These are phyloP conservation scores for Aspergillus incahuasiensis DNA, from an alignment of 495 filamentous ascomycete genomes.

Conservation along the genomic window DNA sequence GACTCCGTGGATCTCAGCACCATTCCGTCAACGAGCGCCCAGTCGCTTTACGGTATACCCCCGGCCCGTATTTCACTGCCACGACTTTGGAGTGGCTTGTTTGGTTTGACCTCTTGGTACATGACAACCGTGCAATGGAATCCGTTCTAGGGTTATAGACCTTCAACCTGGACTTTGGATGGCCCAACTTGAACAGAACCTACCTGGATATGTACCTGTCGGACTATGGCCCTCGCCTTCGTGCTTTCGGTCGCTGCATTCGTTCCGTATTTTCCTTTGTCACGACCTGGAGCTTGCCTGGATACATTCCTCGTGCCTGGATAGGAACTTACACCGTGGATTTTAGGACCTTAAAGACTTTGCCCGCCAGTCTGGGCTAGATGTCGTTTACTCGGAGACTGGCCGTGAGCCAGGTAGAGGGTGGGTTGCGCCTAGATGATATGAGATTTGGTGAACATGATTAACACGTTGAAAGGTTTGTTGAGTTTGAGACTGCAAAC, in stretches of 20 bases:
- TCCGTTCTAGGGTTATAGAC: not conserved
- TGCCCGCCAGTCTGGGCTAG: slow-evolving; percentile 90
- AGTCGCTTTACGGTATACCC: slow-evolving; percentile 29
- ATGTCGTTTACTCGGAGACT: slow-evolving; percentile 97
- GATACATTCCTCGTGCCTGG: slow-evolving; percentile 31
- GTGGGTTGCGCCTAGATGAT: slow-evolving; percentile 50
- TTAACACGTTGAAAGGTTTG: slow-evolving; percentile 64
- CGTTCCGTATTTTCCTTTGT: not conserved
- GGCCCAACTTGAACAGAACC: slow-evolving; percentile 11
- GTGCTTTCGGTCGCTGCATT: not conserved
- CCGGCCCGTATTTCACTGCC: not conserved
- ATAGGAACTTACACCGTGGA: slow-evolving; percentile 38
- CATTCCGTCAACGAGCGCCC: slow-evolving; percentile 19
- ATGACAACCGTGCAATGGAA: slow-evolving; percentile 5
- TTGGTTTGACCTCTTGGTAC: not conserved
- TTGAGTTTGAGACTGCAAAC: slow-evolving; percentile 90
- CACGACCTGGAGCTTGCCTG: slow-evolving; percentile 19
- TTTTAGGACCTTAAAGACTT: slow-evolving; percentile 98
- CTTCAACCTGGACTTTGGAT: not conserved
- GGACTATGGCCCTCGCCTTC: slow-evolving; percentile 2
- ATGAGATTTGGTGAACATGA: slow-evolving; percentile 7
- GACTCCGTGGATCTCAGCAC: slow-evolving; percentile 27
- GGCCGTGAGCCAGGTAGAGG: slow-evolving; percentile 90
- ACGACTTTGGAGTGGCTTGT: not conserved
- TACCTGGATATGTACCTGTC: slow-evolving; percentile 5